phyloP scores from a whole-genome alignment of 2,329 filamentous ascomycete species.

The Plenodomus tracheiphilus region DNA sequence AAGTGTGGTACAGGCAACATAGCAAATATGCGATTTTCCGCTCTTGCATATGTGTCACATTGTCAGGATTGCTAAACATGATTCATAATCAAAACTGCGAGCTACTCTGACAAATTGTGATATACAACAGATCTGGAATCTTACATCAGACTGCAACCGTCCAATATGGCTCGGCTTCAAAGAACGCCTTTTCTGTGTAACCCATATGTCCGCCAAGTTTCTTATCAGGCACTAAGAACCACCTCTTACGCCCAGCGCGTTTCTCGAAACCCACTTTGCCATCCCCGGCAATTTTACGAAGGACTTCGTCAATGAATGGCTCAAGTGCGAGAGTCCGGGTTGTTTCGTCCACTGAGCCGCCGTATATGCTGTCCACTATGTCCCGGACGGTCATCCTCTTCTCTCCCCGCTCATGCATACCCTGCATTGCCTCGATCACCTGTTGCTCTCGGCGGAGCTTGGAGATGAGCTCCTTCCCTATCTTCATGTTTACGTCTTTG shows the following conservation, averaged over 20 bases:
- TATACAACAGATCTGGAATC: too few species aligned
- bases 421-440: conserved; percentile 41
- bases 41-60: too few species aligned
- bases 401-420: conserved; percentile 21
- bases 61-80: too few species aligned
- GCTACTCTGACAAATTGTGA: too few species aligned
- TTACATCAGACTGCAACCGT: too few species aligned
- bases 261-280: conserved; percentile 33
- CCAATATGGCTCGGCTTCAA: too few species aligned
- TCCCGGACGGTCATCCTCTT: conserved; percentile 47
- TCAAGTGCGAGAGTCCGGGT: conserved; percentile 70
- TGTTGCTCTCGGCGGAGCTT: conserved; percentile 49
- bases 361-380: conserved; percentile 51
- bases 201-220: too few species aligned
- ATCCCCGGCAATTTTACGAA: conserved; percentile 63
- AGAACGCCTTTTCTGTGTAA: too few species aligned
- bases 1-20: too few species aligned
- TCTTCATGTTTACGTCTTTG: conserved; percentile 44
- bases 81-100: too few species aligned
- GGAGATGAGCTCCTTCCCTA: conserved; percentile 41
- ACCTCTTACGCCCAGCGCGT: conserved; percentile 21
- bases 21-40: too few species aligned
- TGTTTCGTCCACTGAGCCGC: conserved; percentile 41
- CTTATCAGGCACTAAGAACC: conserved; percentile 14
- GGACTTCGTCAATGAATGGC: conserved; percentile 66